These are phyloP conservation scores for Isabelozyma gotoi DNA, from an alignment of 805 yeast species.

Conservation along the genomic window DNA sequence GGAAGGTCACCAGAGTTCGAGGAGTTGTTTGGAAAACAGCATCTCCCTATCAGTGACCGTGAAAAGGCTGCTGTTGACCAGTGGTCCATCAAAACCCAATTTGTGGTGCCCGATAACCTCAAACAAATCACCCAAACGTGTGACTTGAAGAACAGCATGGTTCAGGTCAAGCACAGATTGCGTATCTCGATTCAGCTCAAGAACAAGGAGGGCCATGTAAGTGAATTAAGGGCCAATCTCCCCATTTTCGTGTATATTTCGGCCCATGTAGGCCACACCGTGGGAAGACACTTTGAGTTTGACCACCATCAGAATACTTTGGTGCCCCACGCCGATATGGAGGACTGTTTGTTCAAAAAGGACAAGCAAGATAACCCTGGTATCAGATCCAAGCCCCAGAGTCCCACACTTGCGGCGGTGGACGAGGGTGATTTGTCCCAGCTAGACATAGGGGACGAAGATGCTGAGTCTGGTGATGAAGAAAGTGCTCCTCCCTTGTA, in stretches of 20 bases:
- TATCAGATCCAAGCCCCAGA: conserved; percentile 1
- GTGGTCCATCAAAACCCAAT: conserved; percentile 46
- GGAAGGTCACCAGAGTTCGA: conserved; percentile 44
- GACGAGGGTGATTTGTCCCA: conserved; percentile 11
- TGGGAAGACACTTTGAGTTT: conserved; percentile 32
- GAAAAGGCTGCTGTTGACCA: conserved; percentile 30
- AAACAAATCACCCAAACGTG: conserved; percentile 45
- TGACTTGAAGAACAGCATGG: conserved; percentile 35
- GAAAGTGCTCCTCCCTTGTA: conserved; percentile 46
- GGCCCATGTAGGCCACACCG: conserved; percentile 35
- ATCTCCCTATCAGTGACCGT: conserved; percentile 17
- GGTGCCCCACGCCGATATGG: conserved; percentile 15
- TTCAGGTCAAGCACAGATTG: conserved; percentile 47
- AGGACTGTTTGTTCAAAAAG: conserved; percentile 30
- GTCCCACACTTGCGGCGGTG: conserved; percentile 9
- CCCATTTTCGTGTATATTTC: conserved; percentile 47
- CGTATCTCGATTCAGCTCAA: conserved; percentile 43
- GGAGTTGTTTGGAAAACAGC: conserved; percentile 26
- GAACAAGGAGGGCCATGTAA: conserved; percentile 50
- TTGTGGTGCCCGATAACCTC: conserved; percentile 40
- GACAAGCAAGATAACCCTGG: conserved; percentile 12
- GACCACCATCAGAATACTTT: conserved; percentile 28
- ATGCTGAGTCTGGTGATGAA: conserved; percentile 20
- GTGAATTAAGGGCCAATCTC: conserved; percentile 52
- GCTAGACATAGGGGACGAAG: conserved; percentile 14